phyloP scores from a whole-genome alignment of 1,284 basidiomycete genomes.

The Marasmius oreades region DNA sequence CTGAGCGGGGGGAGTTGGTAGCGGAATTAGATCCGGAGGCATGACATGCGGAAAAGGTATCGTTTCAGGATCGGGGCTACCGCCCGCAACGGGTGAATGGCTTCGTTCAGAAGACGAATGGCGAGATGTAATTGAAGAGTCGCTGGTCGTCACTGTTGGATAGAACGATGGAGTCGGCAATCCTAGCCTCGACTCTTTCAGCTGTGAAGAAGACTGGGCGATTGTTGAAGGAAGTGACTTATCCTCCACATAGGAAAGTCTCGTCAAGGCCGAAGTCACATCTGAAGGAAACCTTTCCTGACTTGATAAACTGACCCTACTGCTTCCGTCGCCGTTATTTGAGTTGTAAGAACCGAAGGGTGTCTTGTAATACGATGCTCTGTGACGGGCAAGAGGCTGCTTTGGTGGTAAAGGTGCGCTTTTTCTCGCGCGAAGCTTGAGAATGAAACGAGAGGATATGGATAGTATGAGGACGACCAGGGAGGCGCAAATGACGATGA shows the following conservation, averaged over 20 bases:
- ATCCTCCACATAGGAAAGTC: neutral
- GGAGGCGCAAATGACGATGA: neutral
- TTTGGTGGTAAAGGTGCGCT: neutral
- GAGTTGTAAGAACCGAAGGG: neutral
- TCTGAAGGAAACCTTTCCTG: neutral
- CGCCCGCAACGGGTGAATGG: neutral
- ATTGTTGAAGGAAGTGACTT: neutral
- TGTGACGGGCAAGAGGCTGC: conserved; percentile 2
- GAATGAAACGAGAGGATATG: neutral
- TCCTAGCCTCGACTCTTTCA: neutral
- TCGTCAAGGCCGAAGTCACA: neutral
- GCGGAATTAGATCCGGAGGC: neutral
- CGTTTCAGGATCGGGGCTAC: too few species aligned
- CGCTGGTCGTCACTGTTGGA: neutral
- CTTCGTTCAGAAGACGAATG: neutral
- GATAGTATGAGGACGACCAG: neutral
- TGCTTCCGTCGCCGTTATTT: neutral
- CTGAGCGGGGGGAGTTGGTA: neutral
- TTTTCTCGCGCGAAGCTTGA: neutral
- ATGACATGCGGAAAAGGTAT: neutral
- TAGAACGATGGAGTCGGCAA: neutral
- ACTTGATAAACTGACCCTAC: neutral
- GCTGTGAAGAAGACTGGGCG: neutral
- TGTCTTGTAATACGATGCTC: neutral
- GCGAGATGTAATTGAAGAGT: neutral